phyloP scores from a whole-genome alignment of 139 green algal genomes.

The Chlamydomonas schloesseri region DNA sequence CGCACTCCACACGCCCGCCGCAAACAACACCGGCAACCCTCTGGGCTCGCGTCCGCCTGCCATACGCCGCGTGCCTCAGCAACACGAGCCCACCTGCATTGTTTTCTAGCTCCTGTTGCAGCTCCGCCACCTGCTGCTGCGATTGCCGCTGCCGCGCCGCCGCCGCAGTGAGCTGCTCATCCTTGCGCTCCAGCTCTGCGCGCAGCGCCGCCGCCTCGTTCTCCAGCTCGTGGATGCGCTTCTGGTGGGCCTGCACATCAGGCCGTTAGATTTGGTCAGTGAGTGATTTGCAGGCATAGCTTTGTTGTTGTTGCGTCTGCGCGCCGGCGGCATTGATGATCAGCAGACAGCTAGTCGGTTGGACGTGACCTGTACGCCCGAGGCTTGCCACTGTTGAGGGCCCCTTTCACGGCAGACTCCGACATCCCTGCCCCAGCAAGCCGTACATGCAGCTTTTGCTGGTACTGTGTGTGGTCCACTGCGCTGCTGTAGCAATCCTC shows the following conservation, averaged over 20 bases:
- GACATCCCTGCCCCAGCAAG: too few relatives aligned
- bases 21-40: too few relatives aligned
- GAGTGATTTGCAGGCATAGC: too few relatives aligned
- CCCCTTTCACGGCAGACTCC: too few relatives aligned
- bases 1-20: too few relatives aligned
- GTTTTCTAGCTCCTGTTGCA: conserved; percentile 78
- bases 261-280: too few relatives aligned
- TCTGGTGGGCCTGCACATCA: conserved; percentile 49
- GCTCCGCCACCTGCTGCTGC: conserved; percentile 50
- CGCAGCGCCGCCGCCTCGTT: conserved; percentile 59
- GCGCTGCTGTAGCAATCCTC: conserved; percentile 76
- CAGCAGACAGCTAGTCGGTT: too few relatives aligned
- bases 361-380: too few relatives aligned
- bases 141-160: conserved; percentile 11
- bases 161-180: conserved; percentile 36
- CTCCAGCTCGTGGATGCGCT: conserved; percentile 55
- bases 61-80: background rate
- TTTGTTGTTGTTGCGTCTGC: too few relatives aligned
- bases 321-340: too few relatives aligned
- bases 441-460: conserved; percentile 66
- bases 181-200: conserved; percentile 57
- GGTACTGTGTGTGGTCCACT: conserved; percentile 57
- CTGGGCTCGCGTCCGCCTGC: too few relatives aligned
- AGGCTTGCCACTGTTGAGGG: too few relatives aligned
- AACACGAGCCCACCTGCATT: conserved; percentile 63